Evolutionary conservation across 805 yeast genomes (phyloP).

Genomic region (Metschnikowia hibisci): DNA sequence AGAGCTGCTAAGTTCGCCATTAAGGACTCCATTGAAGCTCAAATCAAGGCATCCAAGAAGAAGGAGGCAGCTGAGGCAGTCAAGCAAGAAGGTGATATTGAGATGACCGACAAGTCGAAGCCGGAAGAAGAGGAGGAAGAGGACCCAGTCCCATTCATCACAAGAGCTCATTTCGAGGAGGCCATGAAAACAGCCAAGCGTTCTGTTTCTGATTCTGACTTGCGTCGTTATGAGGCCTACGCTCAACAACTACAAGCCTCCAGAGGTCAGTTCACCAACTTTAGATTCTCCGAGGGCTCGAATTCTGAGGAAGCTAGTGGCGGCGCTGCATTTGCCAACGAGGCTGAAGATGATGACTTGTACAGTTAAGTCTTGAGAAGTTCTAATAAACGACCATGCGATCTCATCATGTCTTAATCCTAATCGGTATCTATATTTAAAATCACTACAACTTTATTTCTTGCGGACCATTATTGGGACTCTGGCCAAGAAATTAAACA

Average conservation of each 20-base stretch:
- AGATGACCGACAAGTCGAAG: conserved; percentile 36
- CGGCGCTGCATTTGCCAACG: conserved; percentile 44
- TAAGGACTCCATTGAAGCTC: conserved; percentile 93
- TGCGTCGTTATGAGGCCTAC: conserved; percentile 97
- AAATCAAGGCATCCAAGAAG: conserved; percentile 34
- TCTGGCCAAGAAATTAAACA: conserved; percentile 50
- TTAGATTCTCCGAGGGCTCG: conserved; percentile 59
- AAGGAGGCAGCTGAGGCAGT: conserved; percentile 39
- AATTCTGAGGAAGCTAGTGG: conserved; percentile 22
- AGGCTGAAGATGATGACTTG: conserved; percentile 36
- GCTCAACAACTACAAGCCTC: conserved; percentile 95
- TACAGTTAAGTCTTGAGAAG: conserved; percentile 19
- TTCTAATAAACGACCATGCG: not conserved
- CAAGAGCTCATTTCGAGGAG: conserved; percentile 93
- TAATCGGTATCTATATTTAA: too few species aligned
- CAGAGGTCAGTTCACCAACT: conserved; percentile 90
- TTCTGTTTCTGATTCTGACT: conserved; percentile 93
- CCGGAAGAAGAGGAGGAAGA: conserved; percentile 55
- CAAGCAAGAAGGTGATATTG: conserved; percentile 43
- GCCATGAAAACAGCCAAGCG: conserved; percentile 99
- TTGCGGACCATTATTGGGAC: conserved; percentile 59
- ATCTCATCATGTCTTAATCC: not conserved
- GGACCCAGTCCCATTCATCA: conserved; percentile 94
- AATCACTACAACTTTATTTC: conserved; percentile 15
- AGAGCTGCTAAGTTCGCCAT: conserved; percentile 98